Conservation (phyloP, 2,329 filamentous ascomycete species). For the Colletotrichum musicola region DNA sequence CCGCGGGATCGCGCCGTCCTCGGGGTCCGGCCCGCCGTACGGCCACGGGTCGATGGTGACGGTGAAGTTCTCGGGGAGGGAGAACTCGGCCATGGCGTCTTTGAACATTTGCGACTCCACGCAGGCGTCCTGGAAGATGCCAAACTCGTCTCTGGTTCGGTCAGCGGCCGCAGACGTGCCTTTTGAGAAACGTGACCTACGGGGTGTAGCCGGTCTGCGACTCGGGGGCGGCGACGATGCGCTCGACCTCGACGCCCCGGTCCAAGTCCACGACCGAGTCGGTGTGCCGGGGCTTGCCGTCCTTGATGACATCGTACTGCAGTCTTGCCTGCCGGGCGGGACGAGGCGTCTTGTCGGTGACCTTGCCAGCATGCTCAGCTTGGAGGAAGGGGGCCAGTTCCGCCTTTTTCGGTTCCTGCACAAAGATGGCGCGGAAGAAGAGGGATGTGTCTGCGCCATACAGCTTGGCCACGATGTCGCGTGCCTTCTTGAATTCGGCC, state of each 20-base stretch:
- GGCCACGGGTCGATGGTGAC: slow-evolving; percentile 73
- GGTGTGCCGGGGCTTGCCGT: slow-evolving; percentile 47
- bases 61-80: slow-evolving; percentile 58
- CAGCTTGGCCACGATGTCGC: slow-evolving; percentile 57
- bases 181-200: slow-evolving; percentile 38
- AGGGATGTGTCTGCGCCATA: slow-evolving; percentile 43
- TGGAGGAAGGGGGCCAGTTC: slow-evolving; percentile 71
- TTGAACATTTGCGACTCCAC: slow-evolving; percentile 59
- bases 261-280: slow-evolving; percentile 55
- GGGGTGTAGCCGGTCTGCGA: slow-evolving; percentile 54
- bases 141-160: slow-evolving; percentile 52
- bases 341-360: slow-evolving; percentile 56
- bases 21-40: slow-evolving; percentile 64
- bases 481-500: slow-evolving; percentile 62
- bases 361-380: slow-evolving; percentile 68
- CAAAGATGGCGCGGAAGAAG: slow-evolving; percentile 70
- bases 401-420: slow-evolving; percentile 72
- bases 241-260: slow-evolving; percentile 46
- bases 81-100: slow-evolving; percentile 60
- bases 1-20: slow-evolving; percentile 53
- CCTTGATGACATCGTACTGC: slow-evolving; percentile 56
- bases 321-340: slow-evolving; percentile 61
- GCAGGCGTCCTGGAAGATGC: slow-evolving; percentile 55
- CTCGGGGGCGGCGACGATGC: slow-evolving; percentile 44
- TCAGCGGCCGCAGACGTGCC: not conserved